phyloP scores from a whole-genome alignment of 2,329 filamentous ascomycete species.

The Fusarium sulawesiense region DNA sequence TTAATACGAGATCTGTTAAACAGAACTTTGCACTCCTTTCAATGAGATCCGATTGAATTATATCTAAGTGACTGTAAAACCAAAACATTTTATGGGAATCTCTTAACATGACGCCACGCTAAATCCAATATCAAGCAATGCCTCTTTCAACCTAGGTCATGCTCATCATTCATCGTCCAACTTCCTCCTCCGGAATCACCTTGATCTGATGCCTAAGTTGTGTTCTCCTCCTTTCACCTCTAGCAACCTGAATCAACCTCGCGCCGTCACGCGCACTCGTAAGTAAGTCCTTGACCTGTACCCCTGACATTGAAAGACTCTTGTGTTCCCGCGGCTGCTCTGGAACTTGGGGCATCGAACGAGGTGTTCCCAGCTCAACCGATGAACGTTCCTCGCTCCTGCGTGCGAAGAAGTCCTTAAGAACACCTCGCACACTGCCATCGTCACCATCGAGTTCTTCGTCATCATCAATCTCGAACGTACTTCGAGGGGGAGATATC shows the following conservation, averaged over 20 bases:
- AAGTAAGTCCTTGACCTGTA: slow-evolving; percentile 43
- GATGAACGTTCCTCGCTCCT: slow-evolving; percentile 40
- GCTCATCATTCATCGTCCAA: slow-evolving; percentile 1
- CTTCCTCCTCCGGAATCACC: slow-evolving; percentile 47
- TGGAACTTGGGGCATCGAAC: slow-evolving; percentile 16
- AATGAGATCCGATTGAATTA: not conserved
- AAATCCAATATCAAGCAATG: slow-evolving; percentile 28
- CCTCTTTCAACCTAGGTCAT: not conserved
- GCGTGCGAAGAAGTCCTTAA: slow-evolving; percentile 42
- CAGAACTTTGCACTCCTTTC: not conserved
- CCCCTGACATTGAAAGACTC: slow-evolving; percentile 37
- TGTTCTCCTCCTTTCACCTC: slow-evolving; percentile 51
- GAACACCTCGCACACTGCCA: slow-evolving; percentile 30
- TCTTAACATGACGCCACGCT: slow-evolving; percentile 34
- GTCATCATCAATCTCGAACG: slow-evolving; percentile 52
- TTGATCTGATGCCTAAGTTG: slow-evolving; percentile 53
- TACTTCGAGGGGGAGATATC: slow-evolving; percentile 43
- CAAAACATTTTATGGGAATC: slow-evolving; percentile 26
- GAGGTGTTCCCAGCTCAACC: slow-evolving; percentile 20
- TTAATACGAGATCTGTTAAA: not conserved
- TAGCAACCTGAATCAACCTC: slow-evolving; percentile 34
- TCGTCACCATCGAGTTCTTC: slow-evolving; percentile 36
- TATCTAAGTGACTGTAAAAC: slow-evolving; percentile 2
- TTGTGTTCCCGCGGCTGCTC: slow-evolving; percentile 19
- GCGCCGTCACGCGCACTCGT: slow-evolving; percentile 41